phyloP scores from a whole-genome alignment of 108 stramenopile species.

The Skeletonema tropicum region DNA sequence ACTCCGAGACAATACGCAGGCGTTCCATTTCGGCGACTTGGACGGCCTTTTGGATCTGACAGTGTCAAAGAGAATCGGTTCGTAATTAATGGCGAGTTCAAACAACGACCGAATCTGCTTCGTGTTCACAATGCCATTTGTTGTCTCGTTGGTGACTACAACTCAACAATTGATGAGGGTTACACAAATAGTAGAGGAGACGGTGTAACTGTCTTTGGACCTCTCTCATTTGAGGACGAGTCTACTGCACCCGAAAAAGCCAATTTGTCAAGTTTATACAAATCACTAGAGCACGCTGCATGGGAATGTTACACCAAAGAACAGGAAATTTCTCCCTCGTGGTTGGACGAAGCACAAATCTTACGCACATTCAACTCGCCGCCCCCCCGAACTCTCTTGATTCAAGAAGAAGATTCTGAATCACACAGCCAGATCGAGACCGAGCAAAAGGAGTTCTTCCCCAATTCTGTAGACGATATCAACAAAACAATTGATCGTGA shows the following conservation, averaged over 20 bases:
- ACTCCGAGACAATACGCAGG: not conserved
- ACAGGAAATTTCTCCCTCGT: not conserved
- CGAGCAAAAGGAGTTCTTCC: not conserved
- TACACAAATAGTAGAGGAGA: constrained; percentile 10
- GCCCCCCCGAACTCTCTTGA: constrained; percentile 11
- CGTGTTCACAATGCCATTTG: constrained; percentile 80
- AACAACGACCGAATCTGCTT: constrained; percentile 65
- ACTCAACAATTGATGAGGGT: constrained; percentile 57
- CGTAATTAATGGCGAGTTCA: constrained; percentile 69
- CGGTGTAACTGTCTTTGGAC: constrained; percentile 39
- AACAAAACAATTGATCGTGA: not conserved
- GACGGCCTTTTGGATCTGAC: constrained; percentile 27
- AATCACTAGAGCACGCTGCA: constrained; percentile 12
- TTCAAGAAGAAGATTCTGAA: not conserved
- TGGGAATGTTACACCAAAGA: constrained; percentile 23
- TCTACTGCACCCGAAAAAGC: not conserved
- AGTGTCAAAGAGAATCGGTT: constrained; percentile 44
- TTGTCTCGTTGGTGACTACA: constrained; percentile 68
- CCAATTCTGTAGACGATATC: not conserved
- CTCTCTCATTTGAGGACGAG: constrained; percentile 24
- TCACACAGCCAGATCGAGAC: not conserved
- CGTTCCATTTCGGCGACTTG: constrained; percentile 7
- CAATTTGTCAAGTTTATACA: not conserved
- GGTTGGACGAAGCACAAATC: constrained; percentile 14
- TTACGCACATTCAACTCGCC: constrained; percentile 10